Evolutionary conservation across 2,329 filamentous ascomycete species (phyloP).

Genomic region (Malbranchea zuffiana): DNA sequence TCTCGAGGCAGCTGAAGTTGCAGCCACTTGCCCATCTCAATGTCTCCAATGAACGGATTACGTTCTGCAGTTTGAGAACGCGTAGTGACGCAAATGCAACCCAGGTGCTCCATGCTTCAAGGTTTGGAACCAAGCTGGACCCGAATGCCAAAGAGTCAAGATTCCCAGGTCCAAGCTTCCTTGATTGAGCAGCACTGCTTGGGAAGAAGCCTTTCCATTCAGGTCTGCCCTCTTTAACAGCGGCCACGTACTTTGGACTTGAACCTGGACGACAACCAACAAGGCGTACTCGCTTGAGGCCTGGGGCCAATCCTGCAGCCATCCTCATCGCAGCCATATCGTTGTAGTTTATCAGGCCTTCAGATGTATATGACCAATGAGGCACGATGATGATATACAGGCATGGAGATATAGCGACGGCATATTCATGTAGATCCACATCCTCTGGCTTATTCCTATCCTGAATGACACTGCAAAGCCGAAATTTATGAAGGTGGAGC

Average conservation of each 20-base stretch:
- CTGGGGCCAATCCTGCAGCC: constrained; percentile 3
- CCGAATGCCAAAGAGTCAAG: constrained; percentile 1
- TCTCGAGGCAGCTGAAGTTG: constrained; percentile 3
- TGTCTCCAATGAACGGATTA: neutral
- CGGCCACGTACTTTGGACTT: neutral
- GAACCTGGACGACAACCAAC: neutral
- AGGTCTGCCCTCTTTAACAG: neutral
- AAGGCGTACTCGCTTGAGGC: constrained; percentile 3
- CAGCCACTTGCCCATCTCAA: constrained; percentile 1
- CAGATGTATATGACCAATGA: neutral
- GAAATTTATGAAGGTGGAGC: constrained; percentile 5
- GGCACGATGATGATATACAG: constrained; percentile 1
- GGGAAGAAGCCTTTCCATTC: constrained; percentile 2
- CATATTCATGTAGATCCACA: neutral
- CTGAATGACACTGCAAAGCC: neutral
- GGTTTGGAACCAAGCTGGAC: neutral
- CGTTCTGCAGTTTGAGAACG: neutral
- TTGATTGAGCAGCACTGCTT: neutral
- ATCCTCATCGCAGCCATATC: neutral
- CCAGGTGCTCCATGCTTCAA: neutral
- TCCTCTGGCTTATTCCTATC: neutral
- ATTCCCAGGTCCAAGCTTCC: neutral
- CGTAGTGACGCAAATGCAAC: neutral
- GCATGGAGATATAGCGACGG: constrained; percentile 2
- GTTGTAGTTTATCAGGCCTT: constrained; percentile 2